Evolutionary conservation across 2,329 filamentous ascomycete species (phyloP).

Genomic region (Fusarium clavum): DNA sequence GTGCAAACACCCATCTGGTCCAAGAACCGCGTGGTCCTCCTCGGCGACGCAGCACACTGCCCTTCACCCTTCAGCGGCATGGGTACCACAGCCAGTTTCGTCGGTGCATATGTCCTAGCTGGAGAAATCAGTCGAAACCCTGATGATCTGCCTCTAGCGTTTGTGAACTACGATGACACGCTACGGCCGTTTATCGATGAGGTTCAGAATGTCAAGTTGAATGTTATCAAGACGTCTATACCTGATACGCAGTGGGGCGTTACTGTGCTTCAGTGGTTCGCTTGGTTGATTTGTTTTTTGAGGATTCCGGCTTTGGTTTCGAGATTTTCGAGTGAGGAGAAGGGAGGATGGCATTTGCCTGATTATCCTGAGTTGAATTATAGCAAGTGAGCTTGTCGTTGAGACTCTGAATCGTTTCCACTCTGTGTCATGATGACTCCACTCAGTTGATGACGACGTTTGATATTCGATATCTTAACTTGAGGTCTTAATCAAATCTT

Average conservation of each 20-base stretch:
- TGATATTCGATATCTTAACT: not conserved
- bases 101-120: constrained; percentile 29
- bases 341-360: constrained; percentile 27
- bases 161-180: constrained; percentile 26
- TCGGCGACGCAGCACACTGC: constrained; percentile 28
- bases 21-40: constrained; percentile 14
- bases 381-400: not conserved
- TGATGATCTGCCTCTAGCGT: constrained; percentile 9
- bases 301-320: constrained; percentile 20
- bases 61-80: constrained; percentile 34
- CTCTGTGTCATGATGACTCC: not conserved
- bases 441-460: not conserved
- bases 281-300: constrained; percentile 26
- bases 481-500: not conserved
- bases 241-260: constrained; percentile 24
- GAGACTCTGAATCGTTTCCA: not conserved
- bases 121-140: constrained; percentile 28
- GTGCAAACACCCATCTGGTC: constrained; percentile 20
- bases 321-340: constrained; percentile 27
- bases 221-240: not conserved
- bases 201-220: constrained; percentile 28
- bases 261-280: constrained; percentile 24
- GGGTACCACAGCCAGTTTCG: constrained; percentile 26
- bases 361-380: constrained; percentile 16
- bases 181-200: constrained; percentile 24